A percentile compares a stretch with the other conserved stretches of the same genome.
Evolutionary conservation across 2,329 filamentous ascomycete species (phyloP).

Genomic region (Colletotrichum lini): DNA sequence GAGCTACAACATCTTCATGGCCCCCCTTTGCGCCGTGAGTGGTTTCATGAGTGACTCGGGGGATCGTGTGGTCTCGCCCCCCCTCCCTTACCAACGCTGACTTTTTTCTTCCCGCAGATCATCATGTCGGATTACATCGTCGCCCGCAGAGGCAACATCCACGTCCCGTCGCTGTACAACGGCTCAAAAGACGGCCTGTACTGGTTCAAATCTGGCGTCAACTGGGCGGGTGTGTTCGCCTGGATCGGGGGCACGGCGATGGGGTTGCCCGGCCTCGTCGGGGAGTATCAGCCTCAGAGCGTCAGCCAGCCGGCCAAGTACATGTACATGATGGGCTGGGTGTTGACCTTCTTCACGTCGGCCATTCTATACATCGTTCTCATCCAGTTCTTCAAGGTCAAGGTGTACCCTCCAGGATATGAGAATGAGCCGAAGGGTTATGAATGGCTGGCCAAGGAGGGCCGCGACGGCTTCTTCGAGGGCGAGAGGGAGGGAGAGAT

Average conservation of each 20-base stretch:
- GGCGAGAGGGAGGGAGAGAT: conserved; percentile 42
- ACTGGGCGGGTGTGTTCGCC: conserved; percentile 48
- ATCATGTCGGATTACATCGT: conserved; percentile 55
- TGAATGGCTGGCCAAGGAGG: conserved; percentile 47
- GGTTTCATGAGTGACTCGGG: too few relatives aligned
- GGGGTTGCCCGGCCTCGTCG: conserved; percentile 49
- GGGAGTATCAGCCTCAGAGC: conserved; percentile 46
- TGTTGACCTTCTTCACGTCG: conserved; percentile 48
- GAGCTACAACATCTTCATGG: conserved; percentile 50
- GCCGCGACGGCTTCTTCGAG: conserved; percentile 47
- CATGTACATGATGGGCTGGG: conserved; percentile 52
- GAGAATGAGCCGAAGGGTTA: conserved; percentile 40
- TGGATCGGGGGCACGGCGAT: conserved; percentile 46
- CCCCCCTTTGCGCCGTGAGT: conserved; percentile 46
- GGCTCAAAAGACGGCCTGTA: conserved; percentile 48
- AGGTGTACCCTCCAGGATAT: conserved; percentile 45
- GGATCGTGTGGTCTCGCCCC: too few relatives aligned
- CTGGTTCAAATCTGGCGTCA: conserved; percentile 52
- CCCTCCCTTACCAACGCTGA: neutral
- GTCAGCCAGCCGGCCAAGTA: conserved; percentile 46
- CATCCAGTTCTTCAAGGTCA: conserved; percentile 43
- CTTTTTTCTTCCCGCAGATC: conserved; percentile 26
- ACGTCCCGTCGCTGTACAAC: conserved; percentile 50
- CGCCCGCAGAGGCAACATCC: conserved; percentile 51
- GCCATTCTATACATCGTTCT: conserved; percentile 46